Percentiles rank a stretch among this genome's conserved stretches.
Evolutionary conservation across 805 yeast genomes (phyloP).

Genomic region (Clavispora carvajalis): DNA sequence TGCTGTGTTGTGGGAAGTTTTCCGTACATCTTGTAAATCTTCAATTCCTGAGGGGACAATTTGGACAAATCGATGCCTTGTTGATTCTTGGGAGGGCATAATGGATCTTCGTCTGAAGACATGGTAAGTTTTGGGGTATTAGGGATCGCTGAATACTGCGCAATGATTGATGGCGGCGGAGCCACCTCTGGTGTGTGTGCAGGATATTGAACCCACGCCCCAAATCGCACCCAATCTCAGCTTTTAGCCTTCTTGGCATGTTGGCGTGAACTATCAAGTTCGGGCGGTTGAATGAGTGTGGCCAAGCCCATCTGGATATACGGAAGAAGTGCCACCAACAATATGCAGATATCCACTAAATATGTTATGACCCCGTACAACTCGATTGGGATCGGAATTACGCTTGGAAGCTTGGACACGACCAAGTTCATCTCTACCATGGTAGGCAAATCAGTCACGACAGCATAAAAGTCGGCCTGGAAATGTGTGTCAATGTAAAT

Average conservation of each 20-base stretch:
- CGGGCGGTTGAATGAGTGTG: not conserved
- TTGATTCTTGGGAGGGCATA: slow-evolving; percentile 42
- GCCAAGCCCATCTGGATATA: not conserved
- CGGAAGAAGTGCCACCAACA: slow-evolving; percentile 6
- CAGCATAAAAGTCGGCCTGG: slow-evolving; percentile 13
- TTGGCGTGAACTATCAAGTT: not conserved
- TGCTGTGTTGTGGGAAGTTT: slow-evolving; percentile 79
- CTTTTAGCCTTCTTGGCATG: too few species aligned
- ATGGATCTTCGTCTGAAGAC: slow-evolving; percentile 43
- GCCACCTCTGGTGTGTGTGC: not conserved
- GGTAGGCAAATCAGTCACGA: slow-evolving; percentile 2
- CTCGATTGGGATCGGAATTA: slow-evolving; percentile 16
- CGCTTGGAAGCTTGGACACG: slow-evolving; percentile 11
- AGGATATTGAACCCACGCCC: not conserved
- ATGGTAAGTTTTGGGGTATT: slow-evolving; percentile 10
- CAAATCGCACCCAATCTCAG: too few species aligned
- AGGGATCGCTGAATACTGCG: not conserved
- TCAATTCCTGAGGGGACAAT: slow-evolving; percentile 73
- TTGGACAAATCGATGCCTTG: slow-evolving; percentile 50
- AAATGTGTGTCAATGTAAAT: slow-evolving; percentile 11
- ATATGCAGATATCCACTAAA: slow-evolving; percentile 10
- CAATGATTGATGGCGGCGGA: slow-evolving; percentile 1
- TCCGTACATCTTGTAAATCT: slow-evolving; percentile 76
- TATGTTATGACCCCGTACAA: slow-evolving; percentile 12
- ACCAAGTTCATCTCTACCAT: slow-evolving; percentile 5